Base-by-base conservation (phyloP, 140 eudicot species). In the Ambrosia hybrid region DNA sequence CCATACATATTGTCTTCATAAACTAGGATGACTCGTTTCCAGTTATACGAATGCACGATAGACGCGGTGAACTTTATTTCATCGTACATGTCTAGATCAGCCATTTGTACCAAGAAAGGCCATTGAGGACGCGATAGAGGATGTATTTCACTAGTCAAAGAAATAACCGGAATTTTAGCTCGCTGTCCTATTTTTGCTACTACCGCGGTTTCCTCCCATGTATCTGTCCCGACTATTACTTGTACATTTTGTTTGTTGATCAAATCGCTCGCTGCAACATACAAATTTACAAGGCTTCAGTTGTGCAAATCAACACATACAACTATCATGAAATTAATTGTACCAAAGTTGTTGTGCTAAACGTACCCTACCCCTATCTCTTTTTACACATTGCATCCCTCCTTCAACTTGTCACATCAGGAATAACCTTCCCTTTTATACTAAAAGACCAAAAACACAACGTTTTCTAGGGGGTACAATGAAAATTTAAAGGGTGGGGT, bases 51-150 rank as follows among this genome's bases (percentile, higher is more conserved):
- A 6, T 74, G 77, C 46, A 88, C 76, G 5, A 88, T 63, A 39
- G 82, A 76, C 11, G 81, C 64, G 15, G 79, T 79, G 45, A 85
- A 73, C 13, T 41, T 67, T 65, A 85, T 73, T 74, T 88, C 85
- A 12, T 73, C 73, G 0, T 76, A 67, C 59, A 66, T 67, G 65
- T 76, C 65, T 57, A 73, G 45, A 49, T 74, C 34, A 9, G 82
- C 67, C 87, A 85, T 88, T 64, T 83, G 88, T 66, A 88, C 73
- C 74, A 85, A 43, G 51, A 80, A 85, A 62, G 91, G 91, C 95
- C 95, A 88, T 74, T 73, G 83, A 68, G 55, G 75, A 41, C 70
- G 86, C 16, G 66, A 39, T 36, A 78, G 10, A 26, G 77, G 68
- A 51, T 68, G 82, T 59, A 77, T 21, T 21, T 21, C 30, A 21